phyloP scores from a whole-genome alignment of 192 early-diverging fungal genomes.

The Linnemannia elongata region DNA sequence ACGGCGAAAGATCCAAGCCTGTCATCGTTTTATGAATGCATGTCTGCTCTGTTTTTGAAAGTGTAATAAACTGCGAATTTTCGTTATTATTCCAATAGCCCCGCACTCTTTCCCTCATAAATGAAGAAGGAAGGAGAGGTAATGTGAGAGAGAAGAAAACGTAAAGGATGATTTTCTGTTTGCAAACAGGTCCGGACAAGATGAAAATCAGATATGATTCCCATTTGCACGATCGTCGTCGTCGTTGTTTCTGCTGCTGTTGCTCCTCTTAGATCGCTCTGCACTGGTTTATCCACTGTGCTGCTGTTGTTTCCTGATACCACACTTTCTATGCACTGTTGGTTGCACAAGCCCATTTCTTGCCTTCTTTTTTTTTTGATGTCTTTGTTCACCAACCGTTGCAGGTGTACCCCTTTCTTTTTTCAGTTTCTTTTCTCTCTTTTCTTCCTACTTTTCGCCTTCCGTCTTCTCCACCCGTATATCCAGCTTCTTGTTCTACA shows the following conservation, averaged over 20 bases:
- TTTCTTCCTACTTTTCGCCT: neutral
- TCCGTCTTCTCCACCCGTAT: neutral
- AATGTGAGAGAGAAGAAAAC: neutral
- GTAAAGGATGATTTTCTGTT: neutral
- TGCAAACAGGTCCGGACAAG: constrained; percentile 37
- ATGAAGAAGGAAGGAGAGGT: neutral
- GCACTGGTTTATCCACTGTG: too few species aligned
- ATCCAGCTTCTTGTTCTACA: neutral
- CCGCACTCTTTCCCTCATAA: neutral
- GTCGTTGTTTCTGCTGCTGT: too few species aligned
- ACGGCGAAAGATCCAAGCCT: neutral
- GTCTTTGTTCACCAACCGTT: too few species aligned
- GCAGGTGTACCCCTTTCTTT: neutral
- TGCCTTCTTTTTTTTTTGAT: neutral
- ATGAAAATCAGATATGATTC: constrained; percentile 30
- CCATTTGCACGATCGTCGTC: neutral
- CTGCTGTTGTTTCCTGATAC: neutral
- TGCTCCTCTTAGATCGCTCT: too few species aligned
- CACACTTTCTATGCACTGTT: neutral
- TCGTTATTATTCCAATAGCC: constrained; percentile 20
- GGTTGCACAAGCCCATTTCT: neutral
- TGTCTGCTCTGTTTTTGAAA: constrained; percentile 5
- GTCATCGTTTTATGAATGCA: neutral
- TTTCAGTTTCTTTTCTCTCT: neutral
- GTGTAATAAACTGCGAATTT: constrained; percentile 13